A percentile compares a stretch with the other conserved stretches of the same genome.
Evolutionary conservation across 169 alveolate species (phyloP).

Genomic region (Amoebophrya sp.): DNA sequence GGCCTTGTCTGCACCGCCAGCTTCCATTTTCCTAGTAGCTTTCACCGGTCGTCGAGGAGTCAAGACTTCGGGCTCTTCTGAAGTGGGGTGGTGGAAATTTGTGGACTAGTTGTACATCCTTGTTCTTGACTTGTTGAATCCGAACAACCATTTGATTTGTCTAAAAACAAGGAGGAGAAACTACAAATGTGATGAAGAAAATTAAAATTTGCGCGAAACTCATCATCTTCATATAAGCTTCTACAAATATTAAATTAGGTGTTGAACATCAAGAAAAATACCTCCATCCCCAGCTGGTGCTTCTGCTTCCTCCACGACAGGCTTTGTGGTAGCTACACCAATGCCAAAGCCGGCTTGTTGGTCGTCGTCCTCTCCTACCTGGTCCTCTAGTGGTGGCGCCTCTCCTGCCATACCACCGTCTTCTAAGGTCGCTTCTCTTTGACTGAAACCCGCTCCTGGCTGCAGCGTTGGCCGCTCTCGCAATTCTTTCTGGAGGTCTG

Average conservation of each 20-base stretch:
- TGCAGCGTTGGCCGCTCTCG: conserved; percentile 7
- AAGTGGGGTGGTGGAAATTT: too few relatives aligned
- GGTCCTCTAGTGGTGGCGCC: background rate
- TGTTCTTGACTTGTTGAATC: background rate
- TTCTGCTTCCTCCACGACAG: background rate
- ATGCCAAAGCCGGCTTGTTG: background rate
- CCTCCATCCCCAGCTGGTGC: background rate
- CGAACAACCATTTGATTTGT: background rate
- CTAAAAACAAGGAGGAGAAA: background rate
- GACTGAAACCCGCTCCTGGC: background rate
- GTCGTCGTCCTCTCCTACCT: background rate
- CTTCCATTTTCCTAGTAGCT: background rate
- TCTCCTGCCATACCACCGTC: background rate
- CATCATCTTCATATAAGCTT: background rate
- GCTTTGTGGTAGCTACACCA: background rate
- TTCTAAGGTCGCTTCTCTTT: background rate
- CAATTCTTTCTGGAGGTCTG: background rate
- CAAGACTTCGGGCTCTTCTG: background rate
- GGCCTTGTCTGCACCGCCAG: background rate
- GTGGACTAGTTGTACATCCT: too few relatives aligned
- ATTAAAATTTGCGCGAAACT: too few relatives aligned
- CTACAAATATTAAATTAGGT: too few relatives aligned
- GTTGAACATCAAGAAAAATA: too few relatives aligned
- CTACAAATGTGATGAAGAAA: background rate
- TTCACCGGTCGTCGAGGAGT: background rate